These are phyloP conservation scores for Filobasidium wieringae DNA, from an alignment of 768 basidiomycete genomes.

Conservation along the genomic window DNA sequence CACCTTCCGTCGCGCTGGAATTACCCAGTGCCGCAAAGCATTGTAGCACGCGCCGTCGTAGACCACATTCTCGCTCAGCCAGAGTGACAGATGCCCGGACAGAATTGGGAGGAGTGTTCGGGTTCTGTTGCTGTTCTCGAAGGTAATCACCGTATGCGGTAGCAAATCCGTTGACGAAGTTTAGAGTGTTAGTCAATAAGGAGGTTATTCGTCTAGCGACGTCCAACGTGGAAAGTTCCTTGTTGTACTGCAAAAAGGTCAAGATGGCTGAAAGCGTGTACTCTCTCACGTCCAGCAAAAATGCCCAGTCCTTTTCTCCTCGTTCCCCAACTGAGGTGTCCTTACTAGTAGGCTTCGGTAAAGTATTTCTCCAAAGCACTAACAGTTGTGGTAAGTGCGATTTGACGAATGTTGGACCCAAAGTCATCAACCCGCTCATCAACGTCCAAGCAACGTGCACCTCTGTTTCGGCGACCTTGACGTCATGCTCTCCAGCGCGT, in stretches of 20 bases:
- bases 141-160: constrained; percentile 59
- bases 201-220: constrained; percentile 79
- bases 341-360: constrained; percentile 87
- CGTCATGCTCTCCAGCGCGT: constrained; percentile 77
- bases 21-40: constrained; percentile 76
- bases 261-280: constrained; percentile 78
- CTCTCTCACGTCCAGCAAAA: constrained; percentile 80
- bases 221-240: constrained; percentile 71
- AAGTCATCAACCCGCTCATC: constrained; percentile 77
- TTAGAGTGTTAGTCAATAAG: constrained; percentile 75
- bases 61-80: constrained; percentile 65
- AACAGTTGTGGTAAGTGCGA: constrained; percentile 85
- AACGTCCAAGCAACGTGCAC: constrained; percentile 90
- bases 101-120: constrained; percentile 18
- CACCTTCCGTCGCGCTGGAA: constrained; percentile 64
- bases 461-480: constrained; percentile 67
- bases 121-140: constrained; percentile 37
- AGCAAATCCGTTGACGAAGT: constrained; percentile 74
- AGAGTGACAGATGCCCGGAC: constrained; percentile 37
- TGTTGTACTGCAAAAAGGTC: constrained; percentile 74
- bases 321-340: constrained; percentile 57
- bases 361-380: constrained; percentile 91
- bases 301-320: constrained; percentile 70
- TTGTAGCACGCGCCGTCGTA: constrained; percentile 74
- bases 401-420: constrained; percentile 86